Evolutionary conservation across 129 eudicot genomes (phyloP).

Genomic region (Helichrysum umbraculigerum): DNA sequence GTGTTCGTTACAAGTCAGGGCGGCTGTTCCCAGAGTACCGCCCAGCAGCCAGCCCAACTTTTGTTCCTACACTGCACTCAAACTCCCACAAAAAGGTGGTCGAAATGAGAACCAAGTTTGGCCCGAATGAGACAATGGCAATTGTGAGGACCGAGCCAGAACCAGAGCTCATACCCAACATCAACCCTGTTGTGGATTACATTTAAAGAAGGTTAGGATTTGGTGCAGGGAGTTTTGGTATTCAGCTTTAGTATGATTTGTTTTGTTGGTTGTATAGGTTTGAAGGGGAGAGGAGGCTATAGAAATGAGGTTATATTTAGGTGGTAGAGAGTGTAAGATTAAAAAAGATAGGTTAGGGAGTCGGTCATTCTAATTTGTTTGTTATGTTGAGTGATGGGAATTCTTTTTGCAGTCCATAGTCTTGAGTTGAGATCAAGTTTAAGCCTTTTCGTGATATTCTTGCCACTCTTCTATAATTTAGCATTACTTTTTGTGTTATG

Average conservation of each 20-base stretch:
- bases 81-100: constrained; percentile 95
- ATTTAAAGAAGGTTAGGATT: constrained; percentile 25
- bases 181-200: constrained; percentile 23
- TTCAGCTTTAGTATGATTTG: constrained; percentile 32
- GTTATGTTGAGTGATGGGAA: constrained; percentile 27
- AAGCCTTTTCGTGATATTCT: constrained; percentile 6
- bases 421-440: constrained; percentile 24
- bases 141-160: constrained; percentile 7
- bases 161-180: constrained; percentile 37
- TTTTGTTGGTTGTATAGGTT: constrained; percentile 35
- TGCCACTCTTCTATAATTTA: not conserved
- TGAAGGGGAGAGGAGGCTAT: constrained; percentile 20
- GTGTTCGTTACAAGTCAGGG: constrained; percentile 96
- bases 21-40: constrained; percentile 93
- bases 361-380: constrained; percentile 29
- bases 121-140: constrained; percentile 23
- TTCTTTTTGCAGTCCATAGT: constrained; percentile 34
- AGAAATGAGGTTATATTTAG: constrained; percentile 28
- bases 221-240: constrained; percentile 13
- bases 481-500: not conserved
- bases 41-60: constrained; percentile 97
- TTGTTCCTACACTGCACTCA: constrained; percentile 80
- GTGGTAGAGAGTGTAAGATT: constrained; percentile 33
- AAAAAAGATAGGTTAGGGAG: constrained; percentile 19
- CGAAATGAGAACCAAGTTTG: constrained; percentile 77